Evolutionary conservation across 257 asterid genomes (phyloP), one percentile per base, ranked within the genome.

Genomic region (Leonotis leonurus): DNA sequence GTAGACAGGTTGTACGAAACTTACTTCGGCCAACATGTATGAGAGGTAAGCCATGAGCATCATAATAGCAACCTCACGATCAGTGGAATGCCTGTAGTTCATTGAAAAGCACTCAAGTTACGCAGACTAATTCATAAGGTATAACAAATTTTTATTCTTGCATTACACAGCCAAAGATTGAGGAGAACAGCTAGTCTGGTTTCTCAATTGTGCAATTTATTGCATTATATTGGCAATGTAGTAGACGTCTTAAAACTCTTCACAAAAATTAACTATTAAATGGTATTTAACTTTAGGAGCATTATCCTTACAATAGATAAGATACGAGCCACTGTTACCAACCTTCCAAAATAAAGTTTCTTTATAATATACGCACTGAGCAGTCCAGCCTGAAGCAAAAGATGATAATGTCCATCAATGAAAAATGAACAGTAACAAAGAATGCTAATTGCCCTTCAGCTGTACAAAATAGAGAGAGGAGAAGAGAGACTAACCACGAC

Each of bases 1-100:
- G 43, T 48, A 13, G 29, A 60, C 10, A n/a, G 11, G 26, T 29
- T n/a, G 9, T 49, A 51, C 36, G 49, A 65, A 73, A 81, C 97
- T 79, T 82, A 93, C 99, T 74, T 93, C 99, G 59, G 99, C 81
- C 62, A 89, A 74, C 97, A 93, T 83, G 75, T 93, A 93, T 5
- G 99, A 93, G 56, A 93, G 89, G 75, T 93, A 93, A 37, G 99
- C 96, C 97, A 93, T 87, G 56, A 89, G 95, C 78, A 93, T 87
- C 99, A 93, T 89, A 72, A 93, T 77, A 56, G 99, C 99, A 57
- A 93, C 92, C 84, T 93, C 99, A 36, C 97, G 99, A 71, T 93
- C 97, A 56, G 99, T 93, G 43, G 97, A 89, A 73, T 93, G 99
- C 82, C 99, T 93, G 86, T 51, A 73, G 62, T 59, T 56, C 50